Base-by-base conservation (phyloP, 1,284 basidiomycete species). In the Tranzscheliella williamsii region DNA sequence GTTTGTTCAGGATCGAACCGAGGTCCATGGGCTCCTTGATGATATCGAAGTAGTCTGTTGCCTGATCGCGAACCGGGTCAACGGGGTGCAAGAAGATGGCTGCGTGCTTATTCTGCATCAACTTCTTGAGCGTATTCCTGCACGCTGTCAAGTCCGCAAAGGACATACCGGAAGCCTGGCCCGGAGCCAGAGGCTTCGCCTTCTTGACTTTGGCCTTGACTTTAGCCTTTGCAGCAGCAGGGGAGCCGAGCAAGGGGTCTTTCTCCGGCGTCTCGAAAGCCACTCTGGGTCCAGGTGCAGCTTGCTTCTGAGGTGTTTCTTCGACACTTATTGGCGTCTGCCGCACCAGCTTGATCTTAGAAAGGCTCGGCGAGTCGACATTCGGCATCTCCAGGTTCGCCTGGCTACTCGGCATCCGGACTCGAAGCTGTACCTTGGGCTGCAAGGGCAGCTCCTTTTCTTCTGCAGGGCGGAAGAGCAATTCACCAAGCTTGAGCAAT, bases 11-110 rank as follows among this genome's bases (percentile, higher is more conserved):
- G 81, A 95, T 89, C 0, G 91, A 93, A 38, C 86, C 86, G 12
- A 98, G 81, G 76, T 99, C 94, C 90, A 99, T 97, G 0, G 95
- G 94, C 13, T 87, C 82, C 76, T 89, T 89, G 79, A 99, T 89
- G 49, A 94, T 80, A 42, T 89, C 85, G 69, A 91, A 91, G 78
- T 97, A 97, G 45, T 77, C 57, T 4, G 70, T 71, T 17, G 70
- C 75, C 43, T 67, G 54, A 26, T 76, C 75, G 23, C 78, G 76
- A 41, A 79, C 74, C 1, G 79, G 79, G 47, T 80, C 94, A 20
- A 97, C 93, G 23, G 94, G 91, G 50, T 89, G 85, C 39, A 87
- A 80, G 79, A 97, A 97, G 49, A 89, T 76, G 26, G 79, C 75
- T 2, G 87, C 85, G 60, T 84, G 85, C 78, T 89, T 90, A 56